These are phyloP conservation scores for Helicocarpus griseus DNA, from an alignment of 2,329 filamentous ascomycete genomes.

Conservation along the genomic window DNA sequence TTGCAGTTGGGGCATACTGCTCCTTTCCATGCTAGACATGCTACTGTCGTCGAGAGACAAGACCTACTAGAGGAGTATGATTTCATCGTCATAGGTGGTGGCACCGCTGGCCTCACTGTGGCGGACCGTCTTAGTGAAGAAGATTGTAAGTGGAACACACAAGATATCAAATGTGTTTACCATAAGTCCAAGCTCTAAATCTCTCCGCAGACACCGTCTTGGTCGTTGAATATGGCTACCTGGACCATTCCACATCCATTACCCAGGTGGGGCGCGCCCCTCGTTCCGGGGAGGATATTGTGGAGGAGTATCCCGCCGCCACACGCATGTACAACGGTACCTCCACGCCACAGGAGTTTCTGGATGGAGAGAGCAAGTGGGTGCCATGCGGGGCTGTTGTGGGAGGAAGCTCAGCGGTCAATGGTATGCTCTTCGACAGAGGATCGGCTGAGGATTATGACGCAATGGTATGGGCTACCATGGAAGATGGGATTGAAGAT, in stretches of 20 bases:
- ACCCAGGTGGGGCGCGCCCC: constrained; percentile 20
- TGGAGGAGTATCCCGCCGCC: constrained; percentile 9
- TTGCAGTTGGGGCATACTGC: background rate
- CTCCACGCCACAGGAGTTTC: constrained; percentile 20
- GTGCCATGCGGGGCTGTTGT: constrained; percentile 26
- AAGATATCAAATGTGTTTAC: no score
- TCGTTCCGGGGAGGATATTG: constrained; percentile 21
- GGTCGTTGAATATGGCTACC: constrained; percentile 13
- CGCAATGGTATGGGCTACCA: constrained; percentile 19
- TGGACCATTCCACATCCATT: constrained; percentile 17
- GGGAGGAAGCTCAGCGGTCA: constrained; percentile 33
- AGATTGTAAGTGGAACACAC: background rate
- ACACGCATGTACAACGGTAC: constrained; percentile 24
- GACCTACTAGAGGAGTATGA: constrained; percentile 29
- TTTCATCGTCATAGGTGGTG: constrained; percentile 42
- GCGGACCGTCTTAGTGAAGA: constrained; percentile 4
- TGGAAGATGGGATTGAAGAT: constrained; percentile 4
- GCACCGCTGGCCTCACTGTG: constrained; percentile 36
- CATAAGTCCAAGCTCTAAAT: background rate
- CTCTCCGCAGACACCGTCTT: constrained; percentile 6
- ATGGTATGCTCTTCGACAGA: constrained; percentile 19
- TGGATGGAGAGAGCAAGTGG: constrained; percentile 17
- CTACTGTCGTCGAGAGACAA: constrained; percentile 17
- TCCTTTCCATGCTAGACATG: constrained; percentile 6
- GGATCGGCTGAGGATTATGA: constrained; percentile 25